Base-by-base conservation (phyloP, 2,329 filamentous ascomycete species). In the Colletotrichum lupini region DNA sequence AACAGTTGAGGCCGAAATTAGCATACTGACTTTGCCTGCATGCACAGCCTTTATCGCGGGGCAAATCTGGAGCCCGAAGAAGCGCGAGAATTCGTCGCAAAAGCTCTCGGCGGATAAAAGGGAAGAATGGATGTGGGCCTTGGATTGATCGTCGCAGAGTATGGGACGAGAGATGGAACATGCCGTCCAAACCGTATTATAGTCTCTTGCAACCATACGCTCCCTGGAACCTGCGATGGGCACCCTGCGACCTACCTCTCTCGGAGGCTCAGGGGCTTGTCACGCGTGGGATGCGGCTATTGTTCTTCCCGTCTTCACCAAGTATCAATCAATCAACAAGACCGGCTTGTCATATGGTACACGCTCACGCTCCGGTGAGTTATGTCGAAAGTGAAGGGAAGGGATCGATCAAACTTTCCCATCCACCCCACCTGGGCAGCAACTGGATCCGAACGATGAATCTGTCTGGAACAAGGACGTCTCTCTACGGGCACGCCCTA, bases 41-140 rank as follows among this genome's bases (percentile, higher is more conserved):
- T 73, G 70, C 70, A 73, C 67, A 70, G 70, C 71, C 71, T 61
- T 61, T 56, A 70, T 73, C 71, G 56, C 60, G 71, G 60, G 71
- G 71, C 71, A 71, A 49, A 30, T 58, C 46, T 58, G 67, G 71
- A 58, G 16, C 60, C 67, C 24, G 32, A 52, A 26, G 28, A 57
- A 58, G 60, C 35, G 68, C 70, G 60, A 73, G 57, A 37, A 60
- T 65, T 26, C 42, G 42, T 57, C 22, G 52, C 49, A 32, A 58
- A 66, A 58, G 62, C 28, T 69, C 46, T 52, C 30, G 49, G 42
- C 63, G 62, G 62, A 35, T 46, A 42, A 28, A 56, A 53, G 22
- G 53, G 19, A 68, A 26, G 19, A 57, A 62, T 73, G 55, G 59
- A 46, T 61, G 60, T 65, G 70, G 60, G 57, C 42, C 60, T 24